Conservation (phyloP, 192 early-diverging fungal genomes). For the Gryganskiella cystojenkinii region DNA sequence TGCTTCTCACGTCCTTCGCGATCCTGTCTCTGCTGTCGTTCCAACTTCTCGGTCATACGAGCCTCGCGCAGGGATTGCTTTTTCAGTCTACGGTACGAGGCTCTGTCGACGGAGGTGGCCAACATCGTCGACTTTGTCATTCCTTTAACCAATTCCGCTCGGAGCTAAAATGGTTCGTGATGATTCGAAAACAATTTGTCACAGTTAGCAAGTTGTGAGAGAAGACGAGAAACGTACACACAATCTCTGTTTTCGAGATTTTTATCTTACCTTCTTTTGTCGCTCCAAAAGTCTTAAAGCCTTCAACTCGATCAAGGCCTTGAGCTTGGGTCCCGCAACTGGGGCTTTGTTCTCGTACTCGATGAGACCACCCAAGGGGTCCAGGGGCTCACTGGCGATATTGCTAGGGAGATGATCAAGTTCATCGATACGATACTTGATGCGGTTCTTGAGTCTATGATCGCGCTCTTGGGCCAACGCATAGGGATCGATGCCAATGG, state of each 20-base stretch:
- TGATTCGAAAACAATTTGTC: too few relatives aligned
- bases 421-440: slow-evolving; percentile 83
- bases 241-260: neutral
- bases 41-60: slow-evolving; percentile 88
- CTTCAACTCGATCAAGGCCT: slow-evolving; percentile 91
- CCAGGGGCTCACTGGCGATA: slow-evolving; percentile 66
- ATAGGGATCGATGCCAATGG: slow-evolving; percentile 84
- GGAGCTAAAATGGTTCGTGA: slow-evolving; percentile 53
- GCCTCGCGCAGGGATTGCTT: slow-evolving; percentile 87
- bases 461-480: slow-evolving; percentile 84
- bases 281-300: slow-evolving; percentile 80
- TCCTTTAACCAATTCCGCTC: slow-evolving; percentile 79
- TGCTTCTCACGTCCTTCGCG: slow-evolving; percentile 87
- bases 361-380: slow-evolving; percentile 33
- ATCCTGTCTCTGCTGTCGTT: slow-evolving; percentile 88
- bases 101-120: slow-evolving; percentile 82
- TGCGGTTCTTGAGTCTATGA: slow-evolving; percentile 71
- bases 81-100: slow-evolving; percentile 82
- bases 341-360: slow-evolving; percentile 46
- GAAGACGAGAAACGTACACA: neutral
- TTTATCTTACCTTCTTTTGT: slow-evolving; percentile 69
- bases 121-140: slow-evolving; percentile 81
- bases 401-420: slow-evolving; percentile 76
- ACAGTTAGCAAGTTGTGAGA: too few relatives aligned
- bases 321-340: slow-evolving; percentile 68